These are phyloP conservation scores for Ceraceosorus bombacis DNA, from an alignment of 1,284 basidiomycete genomes.

Conservation along the genomic window DNA sequence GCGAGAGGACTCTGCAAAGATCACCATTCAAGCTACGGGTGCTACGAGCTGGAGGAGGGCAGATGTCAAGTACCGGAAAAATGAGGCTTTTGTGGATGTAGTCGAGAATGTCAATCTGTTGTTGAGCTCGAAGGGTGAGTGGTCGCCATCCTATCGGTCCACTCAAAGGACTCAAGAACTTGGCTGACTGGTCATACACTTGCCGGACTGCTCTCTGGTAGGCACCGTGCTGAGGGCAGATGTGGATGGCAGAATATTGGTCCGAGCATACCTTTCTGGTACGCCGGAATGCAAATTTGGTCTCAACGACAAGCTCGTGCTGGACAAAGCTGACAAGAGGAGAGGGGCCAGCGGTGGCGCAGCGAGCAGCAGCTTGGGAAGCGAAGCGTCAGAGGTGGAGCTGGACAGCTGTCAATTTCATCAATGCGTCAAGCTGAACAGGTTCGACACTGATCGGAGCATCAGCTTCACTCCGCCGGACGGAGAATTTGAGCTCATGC, in stretches of 20 bases:
- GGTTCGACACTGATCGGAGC: constrained; percentile 83
- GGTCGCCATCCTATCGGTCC: constrained; percentile 1
- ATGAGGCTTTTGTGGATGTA: constrained; percentile 95
- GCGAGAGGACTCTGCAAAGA: constrained; percentile 84
- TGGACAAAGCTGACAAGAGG: constrained; percentile 61
- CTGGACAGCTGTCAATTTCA: constrained; percentile 98
- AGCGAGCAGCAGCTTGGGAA: constrained; percentile 4
- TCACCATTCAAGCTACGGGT: constrained; percentile 90
- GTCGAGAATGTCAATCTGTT: constrained; percentile 92
- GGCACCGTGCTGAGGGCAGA: constrained; percentile 89
- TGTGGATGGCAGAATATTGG: constrained; percentile 93
- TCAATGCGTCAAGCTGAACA: constrained; percentile 88
- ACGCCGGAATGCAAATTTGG: constrained; percentile 98
- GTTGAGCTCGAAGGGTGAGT: constrained; percentile 77
- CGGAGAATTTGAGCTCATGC: constrained; percentile 98
- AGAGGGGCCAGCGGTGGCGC: constrained; percentile 5
- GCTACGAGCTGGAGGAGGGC: constrained; percentile 85
- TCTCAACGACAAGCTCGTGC: constrained; percentile 91
- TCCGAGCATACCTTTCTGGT: constrained; percentile 93
- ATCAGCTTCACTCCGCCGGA: constrained; percentile 98
- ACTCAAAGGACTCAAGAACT: neutral
- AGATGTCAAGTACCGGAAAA: constrained; percentile 96
- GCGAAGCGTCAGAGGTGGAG: constrained; percentile 52
- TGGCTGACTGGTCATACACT: too few relatives aligned
- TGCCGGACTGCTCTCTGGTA: constrained; percentile 38